Percentiles rank a stretch among this genome's conserved stretches.
Conservation (phyloP, 2,329 filamentous ascomycete species). For the Colletotrichum neosansevieriae region DNA sequence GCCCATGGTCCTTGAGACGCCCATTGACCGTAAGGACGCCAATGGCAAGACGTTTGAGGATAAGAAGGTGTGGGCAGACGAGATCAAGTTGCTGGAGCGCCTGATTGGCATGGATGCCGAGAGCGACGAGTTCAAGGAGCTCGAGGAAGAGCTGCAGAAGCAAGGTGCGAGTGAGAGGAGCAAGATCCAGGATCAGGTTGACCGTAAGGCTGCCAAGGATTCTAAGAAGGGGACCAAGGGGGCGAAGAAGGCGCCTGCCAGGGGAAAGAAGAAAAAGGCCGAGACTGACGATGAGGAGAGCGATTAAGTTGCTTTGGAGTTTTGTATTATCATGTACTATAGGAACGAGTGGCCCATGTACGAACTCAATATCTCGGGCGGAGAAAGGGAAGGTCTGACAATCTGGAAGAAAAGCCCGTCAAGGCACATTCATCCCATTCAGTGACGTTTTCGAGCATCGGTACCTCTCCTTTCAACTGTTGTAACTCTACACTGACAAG, state of each 20-base stretch:
- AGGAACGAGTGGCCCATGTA: background rate
- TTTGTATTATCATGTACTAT: slow-evolving; percentile 33
- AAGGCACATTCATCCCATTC: no score
- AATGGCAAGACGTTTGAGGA: slow-evolving; percentile 80
- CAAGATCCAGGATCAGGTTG: slow-evolving; percentile 82
- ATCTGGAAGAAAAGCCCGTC: background rate
- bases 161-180: slow-evolving; percentile 78
- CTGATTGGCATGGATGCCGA: slow-evolving; percentile 87
- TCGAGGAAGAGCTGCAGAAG: slow-evolving; percentile 75
- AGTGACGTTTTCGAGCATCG: no score
- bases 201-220: slow-evolving; percentile 76
- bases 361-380: background rate
- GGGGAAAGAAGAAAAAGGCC: slow-evolving; percentile 50
- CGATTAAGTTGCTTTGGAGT: slow-evolving; percentile 43
- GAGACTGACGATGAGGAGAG: slow-evolving; percentile 50
- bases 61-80: slow-evolving; percentile 86
- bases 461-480: no score
- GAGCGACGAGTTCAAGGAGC: slow-evolving; percentile 74
- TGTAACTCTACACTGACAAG: no score
- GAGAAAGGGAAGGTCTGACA: background rate
- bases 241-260: slow-evolving; percentile 47
- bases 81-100: slow-evolving; percentile 94
- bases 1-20: slow-evolving; percentile 97
- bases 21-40: slow-evolving; percentile 78
- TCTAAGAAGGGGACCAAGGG: slow-evolving; percentile 57